Evolutionary conservation across 192 early-diverging fungal species (phyloP), one percentile per base, ranked within the genome.

Genomic region (Backusella psychrophila): DNA sequence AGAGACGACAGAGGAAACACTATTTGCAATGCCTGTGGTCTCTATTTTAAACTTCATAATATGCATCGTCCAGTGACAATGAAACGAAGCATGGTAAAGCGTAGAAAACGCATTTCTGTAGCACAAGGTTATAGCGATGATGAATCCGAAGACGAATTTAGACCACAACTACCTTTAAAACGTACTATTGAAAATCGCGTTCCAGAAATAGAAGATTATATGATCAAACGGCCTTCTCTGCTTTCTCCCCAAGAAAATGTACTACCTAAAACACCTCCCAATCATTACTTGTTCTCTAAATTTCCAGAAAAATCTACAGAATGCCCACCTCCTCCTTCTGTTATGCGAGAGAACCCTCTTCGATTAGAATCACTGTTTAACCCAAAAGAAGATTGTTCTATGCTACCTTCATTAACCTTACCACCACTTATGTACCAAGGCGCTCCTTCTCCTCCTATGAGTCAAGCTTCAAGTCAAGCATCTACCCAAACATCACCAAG

Each of bases 11-110:
- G 83, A 34, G 91, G 91, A 69, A 88, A 92, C 76, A 90, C 93
- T 1, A 93, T 94, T 35, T 95, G 94, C 77, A 95, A 95, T 74
- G 94, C 94, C 5, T 95, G 94, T 75, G 97, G 97, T 1, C 85
- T 98, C 46, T 96, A 98, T 80, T 96, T 85, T 76, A 94, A 93
- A 77, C 88, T 96, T 41, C 94, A 98, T 85, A 90, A 89, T 79
- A 87, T 89, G n/a, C 85, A 92, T 46, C 89, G 96, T 33, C 96
- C 96, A 29, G 86, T 93, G 2, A 91, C 88, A 17, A 93, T 95
- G 93, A 93, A 92, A 80, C 81, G 90, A 38, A 80, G 86, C 3
- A 87, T 93, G 14, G 94, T 95, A 73, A 94, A 92, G 78, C 89
- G 94, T 26, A 83, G 93, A 49, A 91, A 91, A 39, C 86, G 93